Evolutionary conservation across 495 filamentous ascomycete genomes (phyloP), one percentile per base, ranked within the genome.

Genomic region (Aspergillus haitiensis): DNA sequence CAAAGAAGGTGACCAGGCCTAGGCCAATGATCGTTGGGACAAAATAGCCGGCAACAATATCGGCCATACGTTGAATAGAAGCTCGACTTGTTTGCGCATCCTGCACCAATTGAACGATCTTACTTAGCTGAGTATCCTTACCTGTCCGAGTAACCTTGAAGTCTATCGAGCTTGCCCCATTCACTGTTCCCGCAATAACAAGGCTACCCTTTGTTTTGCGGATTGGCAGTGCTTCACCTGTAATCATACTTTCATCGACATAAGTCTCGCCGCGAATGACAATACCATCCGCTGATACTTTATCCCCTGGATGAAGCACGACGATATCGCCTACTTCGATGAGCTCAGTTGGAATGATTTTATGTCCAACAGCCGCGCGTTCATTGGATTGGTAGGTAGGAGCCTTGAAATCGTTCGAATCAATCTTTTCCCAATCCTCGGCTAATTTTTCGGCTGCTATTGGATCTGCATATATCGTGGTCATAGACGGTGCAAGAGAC

Each of bases 241-340:
- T 99, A 42, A 99, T 92, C 95, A 98, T 98, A 68, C 91, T 96
- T 71, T 99, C 94, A 65, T 99, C 92, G 42, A 98, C 85, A 68
- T 93, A 97, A 27, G 90, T 93, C 73, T 97, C 91, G 9, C 94
- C 94, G 32, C 87, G 81, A 46, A 92, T 90, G 49, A 99, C 85
- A 36, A 84, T 81, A 18, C 94, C 94, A 71, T 99, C 94, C 0
- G 93, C 95, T 3, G 94, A 93, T 50, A 99, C 91, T 71, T 97
- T 98, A 72, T 98, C 95, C 54, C 94, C 94, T 1, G 94, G 94
- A 52, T 89, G 88, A 11, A 99, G 83, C 55, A 98, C 84, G 51
- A 99, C 91, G 52, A 98, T 86, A 67, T 99, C 94, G 32, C 91
- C 91, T 2, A 96, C 90, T 65, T 98, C 90, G 58, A 99, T 90